These are phyloP conservation scores for Pseudonitzschia multiseries DNA, from an alignment of 108 stramenopile genomes.

Conservation along the genomic window DNA sequence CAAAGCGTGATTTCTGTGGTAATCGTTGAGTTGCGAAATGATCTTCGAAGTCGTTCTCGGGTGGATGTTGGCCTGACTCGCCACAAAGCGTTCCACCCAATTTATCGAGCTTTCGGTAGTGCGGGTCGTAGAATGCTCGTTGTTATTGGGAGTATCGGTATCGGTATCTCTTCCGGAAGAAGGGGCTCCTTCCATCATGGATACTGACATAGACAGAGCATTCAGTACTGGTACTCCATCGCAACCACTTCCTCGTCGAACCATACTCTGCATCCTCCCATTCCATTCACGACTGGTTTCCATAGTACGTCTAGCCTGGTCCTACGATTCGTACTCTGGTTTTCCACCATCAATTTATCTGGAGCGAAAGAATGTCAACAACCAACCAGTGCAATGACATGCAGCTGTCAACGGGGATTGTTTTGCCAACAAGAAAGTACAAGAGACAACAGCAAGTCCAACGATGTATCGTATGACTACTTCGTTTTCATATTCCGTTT, in stretches of 20 bases:
- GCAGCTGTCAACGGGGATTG: neutral
- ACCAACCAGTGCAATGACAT: neutral
- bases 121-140: neutral
- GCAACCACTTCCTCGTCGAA: constrained; percentile 3
- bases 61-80: neutral
- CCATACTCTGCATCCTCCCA: neutral
- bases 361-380: neutral
- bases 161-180: neutral
- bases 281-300: constrained; percentile 8
- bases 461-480: too few species aligned
- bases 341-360: neutral
- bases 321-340: neutral
- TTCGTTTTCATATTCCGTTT: neutral
- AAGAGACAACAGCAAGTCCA: neutral
- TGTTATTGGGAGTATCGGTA: neutral
- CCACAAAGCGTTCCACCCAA: constrained; percentile 8
- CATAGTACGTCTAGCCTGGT: neutral
- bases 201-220: neutral
- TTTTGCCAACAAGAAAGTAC: neutral
- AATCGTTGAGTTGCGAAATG: constrained; percentile 1
- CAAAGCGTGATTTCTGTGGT: neutral
- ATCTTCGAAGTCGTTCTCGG: neutral
- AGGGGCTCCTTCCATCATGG: neutral
- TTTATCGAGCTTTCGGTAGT: neutral
- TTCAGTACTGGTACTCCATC: constrained; percentile 1